phyloP scores from a whole-genome alignment of 805 yeast genomes.

The Maudiozyma saulgeensis region DNA sequence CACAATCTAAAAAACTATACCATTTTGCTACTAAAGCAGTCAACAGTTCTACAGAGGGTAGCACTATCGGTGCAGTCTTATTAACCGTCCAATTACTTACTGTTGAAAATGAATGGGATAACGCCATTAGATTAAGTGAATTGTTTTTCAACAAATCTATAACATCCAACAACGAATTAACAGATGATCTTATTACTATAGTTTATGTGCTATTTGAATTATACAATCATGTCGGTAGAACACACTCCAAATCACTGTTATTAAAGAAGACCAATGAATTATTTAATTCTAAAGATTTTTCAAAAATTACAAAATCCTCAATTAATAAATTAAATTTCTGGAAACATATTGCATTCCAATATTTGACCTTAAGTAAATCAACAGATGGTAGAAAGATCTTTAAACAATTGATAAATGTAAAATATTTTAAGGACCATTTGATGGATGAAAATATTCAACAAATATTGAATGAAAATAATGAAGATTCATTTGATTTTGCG shows the following conservation, averaged over 20 bases:
- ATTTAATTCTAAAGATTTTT: background rate
- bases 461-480: conserved; percentile 6
- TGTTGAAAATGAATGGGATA: conserved; percentile 21
- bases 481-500: conserved; percentile 5
- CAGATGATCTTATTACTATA: conserved; percentile 3
- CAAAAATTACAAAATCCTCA: background rate
- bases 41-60: conserved; percentile 13
- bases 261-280: conserved; percentile 8
- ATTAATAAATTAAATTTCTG: conserved; percentile 14
- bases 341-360: conserved; percentile 24
- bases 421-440: background rate
- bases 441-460: conserved; percentile 1
- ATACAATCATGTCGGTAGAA: conserved; percentile 17
- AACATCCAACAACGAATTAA: background rate
- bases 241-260: conserved; percentile 12
- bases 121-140: conserved; percentile 24
- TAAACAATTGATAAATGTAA: conserved; percentile 1
- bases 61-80: conserved; percentile 17
- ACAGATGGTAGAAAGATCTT: conserved; percentile 8
- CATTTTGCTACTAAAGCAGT: conserved; percentile 16
- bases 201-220: conserved; percentile 20
- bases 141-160: conserved; percentile 11
- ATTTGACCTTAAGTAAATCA: conserved; percentile 13
- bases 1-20: conserved; percentile 24
- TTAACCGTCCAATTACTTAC: conserved; percentile 22